Evolutionary conservation across 2,329 filamentous ascomycete species (phyloP).

Genomic region (Clarireedia sp.): DNA sequence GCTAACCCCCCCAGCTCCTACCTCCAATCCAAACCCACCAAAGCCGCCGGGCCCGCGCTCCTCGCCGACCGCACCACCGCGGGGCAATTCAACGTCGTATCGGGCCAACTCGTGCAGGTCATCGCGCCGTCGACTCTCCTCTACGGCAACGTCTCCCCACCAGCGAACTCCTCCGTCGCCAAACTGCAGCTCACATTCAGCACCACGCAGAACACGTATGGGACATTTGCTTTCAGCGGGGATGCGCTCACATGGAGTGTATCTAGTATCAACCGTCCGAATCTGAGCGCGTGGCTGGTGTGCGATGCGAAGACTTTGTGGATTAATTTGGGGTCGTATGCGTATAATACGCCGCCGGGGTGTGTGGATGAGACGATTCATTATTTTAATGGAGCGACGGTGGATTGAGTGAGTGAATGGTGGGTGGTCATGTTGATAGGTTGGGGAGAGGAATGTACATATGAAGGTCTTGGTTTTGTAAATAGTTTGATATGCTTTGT

Average conservation of each 20-base stretch:
- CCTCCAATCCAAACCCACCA: conserved; percentile 39
- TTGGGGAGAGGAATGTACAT: not conserved
- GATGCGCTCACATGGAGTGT: conserved; percentile 49
- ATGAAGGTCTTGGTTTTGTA: not conserved
- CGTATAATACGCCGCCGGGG: conserved; percentile 48
- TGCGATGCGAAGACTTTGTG: conserved; percentile 44
- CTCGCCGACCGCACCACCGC: conserved; percentile 45
- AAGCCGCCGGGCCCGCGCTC: conserved; percentile 40
- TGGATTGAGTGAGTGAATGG: conserved; percentile 11
- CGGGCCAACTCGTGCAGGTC: conserved; percentile 46
- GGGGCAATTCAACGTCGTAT: conserved; percentile 49
- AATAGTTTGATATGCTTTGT: not conserved
- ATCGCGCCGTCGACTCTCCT: conserved; percentile 27
- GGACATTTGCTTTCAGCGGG: conserved; percentile 49
- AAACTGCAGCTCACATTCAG: conserved; percentile 45
- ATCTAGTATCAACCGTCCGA: conserved; percentile 42
- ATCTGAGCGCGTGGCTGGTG: conserved; percentile 51
- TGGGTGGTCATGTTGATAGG: not conserved
- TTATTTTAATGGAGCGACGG: conserved; percentile 35
- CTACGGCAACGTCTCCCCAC: conserved; percentile 21
- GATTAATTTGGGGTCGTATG: conserved; percentile 52
- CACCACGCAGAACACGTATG: conserved; percentile 43
- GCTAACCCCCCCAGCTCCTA: conserved; percentile 26
- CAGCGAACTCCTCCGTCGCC: conserved; percentile 35
- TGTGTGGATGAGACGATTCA: conserved; percentile 51